Base-by-base conservation (phyloP, 139 green algal genomes). In the Raphidocelis subcapitata region DNA sequence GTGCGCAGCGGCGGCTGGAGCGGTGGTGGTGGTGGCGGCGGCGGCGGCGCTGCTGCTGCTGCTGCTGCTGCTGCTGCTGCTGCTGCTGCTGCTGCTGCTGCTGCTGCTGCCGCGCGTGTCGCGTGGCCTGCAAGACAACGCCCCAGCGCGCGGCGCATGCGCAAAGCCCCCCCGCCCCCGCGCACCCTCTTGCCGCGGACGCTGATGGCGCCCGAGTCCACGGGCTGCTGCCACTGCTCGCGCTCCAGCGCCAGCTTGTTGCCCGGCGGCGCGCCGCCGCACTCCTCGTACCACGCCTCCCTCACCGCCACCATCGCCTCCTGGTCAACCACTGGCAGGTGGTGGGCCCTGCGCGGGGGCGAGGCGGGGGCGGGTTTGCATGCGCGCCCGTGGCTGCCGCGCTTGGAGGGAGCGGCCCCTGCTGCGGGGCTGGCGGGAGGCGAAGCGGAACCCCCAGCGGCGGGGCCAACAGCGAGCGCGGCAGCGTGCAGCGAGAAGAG, bases 171-270 rank as follows among this genome's bases (percentile, higher is more conserved):
- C n/a, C n/a, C n/a, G n/a, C n/a, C n/a, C n/a, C n/a, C n/a, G n/a
- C 41, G 12, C 41, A 49, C 41, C 41, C 41, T 49, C 82, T 88
- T 93, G 44, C 90, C 92, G 3, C 92, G 76, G 44, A 90, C 88
- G 67, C 81, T 91, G 73, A 96, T 95, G 35, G 91, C 84, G 4
- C 81, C 81, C 5, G 83, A 77, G 29, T 91, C 80, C 3, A 87
- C 83, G 10, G 69, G 80, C 69, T 86, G 57, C 83, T 97, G 88
- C 92, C 92, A 97, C 29, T 75, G 65, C 33, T 75, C 83, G 29
- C 87, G 72, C 83, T 97, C 90, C 59, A 88, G 68, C 1, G 84
- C 80, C 62, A 95, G 60, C 55, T 89, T 91, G 83, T 96, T 96
- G 65, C 91, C 91, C n/a, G 81, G 72, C 15, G 91, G 91, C 26